Conservation (phyloP, 1,139 yeast species). For the Candida dubliniensis region DNA sequence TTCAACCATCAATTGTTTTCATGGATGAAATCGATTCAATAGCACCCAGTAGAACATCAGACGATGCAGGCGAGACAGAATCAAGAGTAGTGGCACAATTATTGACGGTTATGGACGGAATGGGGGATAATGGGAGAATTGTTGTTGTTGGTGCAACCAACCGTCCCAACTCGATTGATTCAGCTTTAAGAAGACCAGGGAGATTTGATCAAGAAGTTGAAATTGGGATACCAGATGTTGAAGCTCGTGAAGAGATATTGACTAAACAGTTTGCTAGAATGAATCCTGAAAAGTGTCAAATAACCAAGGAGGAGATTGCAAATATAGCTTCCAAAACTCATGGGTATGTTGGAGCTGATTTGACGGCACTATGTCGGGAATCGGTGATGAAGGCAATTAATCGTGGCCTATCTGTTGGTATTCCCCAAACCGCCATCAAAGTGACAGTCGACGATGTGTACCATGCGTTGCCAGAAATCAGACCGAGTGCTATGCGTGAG, state of each 20-base stretch:
- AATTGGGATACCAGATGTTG: slow-evolving; percentile 74
- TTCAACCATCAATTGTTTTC: slow-evolving; percentile 82
- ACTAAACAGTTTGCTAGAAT: slow-evolving; percentile 60
- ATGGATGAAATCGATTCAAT: slow-evolving; percentile 92
- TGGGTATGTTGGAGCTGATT: slow-evolving; percentile 76
- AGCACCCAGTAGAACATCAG: slow-evolving; percentile 78
- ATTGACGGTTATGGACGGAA: slow-evolving; percentile 85
- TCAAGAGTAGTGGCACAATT: slow-evolving; percentile 87
- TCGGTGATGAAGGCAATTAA: slow-evolving; percentile 83
- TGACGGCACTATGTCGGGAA: slow-evolving; percentile 84
- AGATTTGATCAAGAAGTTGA: slow-evolving; percentile 87
- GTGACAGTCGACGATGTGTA: slow-evolving; percentile 55
- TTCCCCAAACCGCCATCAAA: slow-evolving; percentile 26
- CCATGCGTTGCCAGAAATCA: slow-evolving; percentile 67
- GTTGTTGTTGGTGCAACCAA: slow-evolving; percentile 83
- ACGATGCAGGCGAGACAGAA: slow-evolving; percentile 88
- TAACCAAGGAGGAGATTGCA: slow-evolving; percentile 54
- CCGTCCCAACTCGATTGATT: slow-evolving; percentile 75
- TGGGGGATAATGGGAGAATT: slow-evolving; percentile 67
- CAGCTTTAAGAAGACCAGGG: slow-evolving; percentile 58
- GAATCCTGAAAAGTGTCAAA: slow-evolving; percentile 52
- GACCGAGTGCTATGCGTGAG: slow-evolving; percentile 98
- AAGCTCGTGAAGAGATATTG: slow-evolving; percentile 64
- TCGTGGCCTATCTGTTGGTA: slow-evolving; percentile 41
- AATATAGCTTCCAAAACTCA: slow-evolving; percentile 65